Evolutionary conservation across 2,329 filamentous ascomycete genomes (phyloP).

Genomic region (Claviceps fusiformis): DNA sequence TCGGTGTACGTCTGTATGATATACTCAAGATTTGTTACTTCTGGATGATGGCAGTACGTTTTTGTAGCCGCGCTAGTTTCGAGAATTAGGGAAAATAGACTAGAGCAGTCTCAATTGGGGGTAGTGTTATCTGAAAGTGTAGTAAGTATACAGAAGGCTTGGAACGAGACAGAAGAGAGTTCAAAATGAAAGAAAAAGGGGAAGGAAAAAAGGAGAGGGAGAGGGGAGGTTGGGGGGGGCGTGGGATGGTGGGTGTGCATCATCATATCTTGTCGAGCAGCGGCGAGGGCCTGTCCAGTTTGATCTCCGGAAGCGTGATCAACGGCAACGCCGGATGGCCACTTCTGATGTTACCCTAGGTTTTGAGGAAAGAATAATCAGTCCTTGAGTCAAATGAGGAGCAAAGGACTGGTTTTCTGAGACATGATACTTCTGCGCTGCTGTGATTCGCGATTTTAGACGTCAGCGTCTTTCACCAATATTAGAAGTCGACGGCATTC

Average conservation of each 20-base stretch:
- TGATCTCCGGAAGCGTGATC: not conserved
- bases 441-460: conserved; percentile 3
- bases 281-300: not conserved
- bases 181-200: too few relatives aligned
- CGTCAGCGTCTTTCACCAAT: conserved; percentile 1
- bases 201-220: too few relatives aligned
- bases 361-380: not conserved
- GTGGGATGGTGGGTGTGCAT: too few relatives aligned
- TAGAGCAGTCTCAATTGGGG: not conserved
- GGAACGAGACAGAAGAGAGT: too few relatives aligned
- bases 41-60: not conserved
- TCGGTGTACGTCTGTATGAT: too few relatives aligned
- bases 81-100: not conserved
- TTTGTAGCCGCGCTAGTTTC: not conserved
- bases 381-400: not conserved
- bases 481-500: not conserved
- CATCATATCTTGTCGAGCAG: not conserved
- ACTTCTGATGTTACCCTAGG: conserved; percentile 1
- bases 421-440: conserved; percentile 1
- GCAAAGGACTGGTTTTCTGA: not conserved
- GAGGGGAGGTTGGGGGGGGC: too few relatives aligned
- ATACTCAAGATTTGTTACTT: not conserved
- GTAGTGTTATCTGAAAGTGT: too few relatives aligned
- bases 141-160: too few relatives aligned
- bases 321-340: not conserved